A percentile compares a stretch with the other conserved stretches of the same genome.
Evolutionary conservation across 2,329 filamentous ascomycete species (phyloP).

Genomic region (Aspergillus unguis): DNA sequence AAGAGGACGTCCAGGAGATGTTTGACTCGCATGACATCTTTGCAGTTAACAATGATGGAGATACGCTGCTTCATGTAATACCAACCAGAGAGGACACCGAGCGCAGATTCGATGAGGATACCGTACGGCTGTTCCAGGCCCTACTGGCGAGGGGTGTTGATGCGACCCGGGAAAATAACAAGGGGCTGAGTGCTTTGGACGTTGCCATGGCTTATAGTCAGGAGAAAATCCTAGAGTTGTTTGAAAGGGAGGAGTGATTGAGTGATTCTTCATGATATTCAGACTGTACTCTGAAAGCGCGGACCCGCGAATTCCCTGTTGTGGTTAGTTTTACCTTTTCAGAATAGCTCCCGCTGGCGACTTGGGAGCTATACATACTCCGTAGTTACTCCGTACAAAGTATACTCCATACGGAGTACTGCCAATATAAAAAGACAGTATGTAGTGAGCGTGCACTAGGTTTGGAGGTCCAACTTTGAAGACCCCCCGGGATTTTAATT

Average conservation of each 20-base stretch:
- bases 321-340: too few relatives aligned
- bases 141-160: slow-evolving; percentile 6
- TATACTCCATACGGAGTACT: too few relatives aligned
- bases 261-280: too few relatives aligned
- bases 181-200: slow-evolving; percentile 14
- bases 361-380: too few relatives aligned
- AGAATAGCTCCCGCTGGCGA: too few relatives aligned
- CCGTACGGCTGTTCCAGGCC: slow-evolving; percentile 1
- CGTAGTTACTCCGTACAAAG: too few relatives aligned
- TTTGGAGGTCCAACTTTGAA: too few relatives aligned
- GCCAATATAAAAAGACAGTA: too few relatives aligned
- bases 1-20: not conserved
- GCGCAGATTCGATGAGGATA: not conserved
- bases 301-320: too few relatives aligned
- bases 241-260: slow-evolving; percentile 15
- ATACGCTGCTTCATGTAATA: slow-evolving; percentile 10
- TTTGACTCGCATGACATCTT: slow-evolving; percentile 4
- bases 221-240: slow-evolving; percentile 10
- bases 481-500: too few relatives aligned
- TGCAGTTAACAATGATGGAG: slow-evolving; percentile 6
- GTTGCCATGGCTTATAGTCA: slow-evolving; percentile 8
- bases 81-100: not conserved
- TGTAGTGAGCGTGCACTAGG: too few relatives aligned
- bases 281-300: too few relatives aligned
- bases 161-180: slow-evolving; percentile 11